phyloP scores from a whole-genome alignment of 2,329 filamentous ascomycete species.

The Aspergillus niger region DNA sequence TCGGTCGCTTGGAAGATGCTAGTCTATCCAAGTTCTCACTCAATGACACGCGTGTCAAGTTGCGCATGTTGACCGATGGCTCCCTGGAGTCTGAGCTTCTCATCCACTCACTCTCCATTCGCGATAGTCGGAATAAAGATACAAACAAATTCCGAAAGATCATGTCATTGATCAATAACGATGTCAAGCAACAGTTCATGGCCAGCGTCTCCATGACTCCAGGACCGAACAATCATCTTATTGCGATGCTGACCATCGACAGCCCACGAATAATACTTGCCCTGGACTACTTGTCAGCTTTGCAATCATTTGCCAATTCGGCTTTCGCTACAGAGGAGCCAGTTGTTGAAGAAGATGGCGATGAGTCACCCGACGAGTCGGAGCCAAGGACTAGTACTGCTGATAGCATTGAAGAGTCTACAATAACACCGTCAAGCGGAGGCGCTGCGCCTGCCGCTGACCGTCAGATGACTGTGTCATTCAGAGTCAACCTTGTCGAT shows the following conservation, averaged over 20 bases:
- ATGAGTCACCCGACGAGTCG: conserved; percentile 41
- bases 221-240: conserved; percentile 75
- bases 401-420: conserved; percentile 29
- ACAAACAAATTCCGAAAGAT: conserved; percentile 97
- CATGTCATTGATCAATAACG: conserved; percentile 94
- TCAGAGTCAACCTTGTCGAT: conserved; percentile 91
- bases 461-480: conserved; percentile 72
- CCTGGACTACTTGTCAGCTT: conserved; percentile 88
- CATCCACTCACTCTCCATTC: conserved; percentile 91
- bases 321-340: conserved; percentile 62
- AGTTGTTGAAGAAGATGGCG: conserved; percentile 33
- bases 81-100: conserved; percentile 90
- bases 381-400: conserved; percentile 36
- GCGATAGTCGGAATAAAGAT: conserved; percentile 84
- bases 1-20: conserved; percentile 74
- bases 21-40: conserved; percentile 93
- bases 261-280: conserved; percentile 94
- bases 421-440: conserved; percentile 26
- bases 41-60: conserved; percentile 87
- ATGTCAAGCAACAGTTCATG: conserved; percentile 95
- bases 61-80: conserved; percentile 88
- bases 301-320: conserved; percentile 78
- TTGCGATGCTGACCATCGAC: conserved; percentile 90
- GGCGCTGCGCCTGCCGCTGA: conserved; percentile 39
- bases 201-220: conserved; percentile 91